phyloP scores from a whole-genome alignment of 345 rosid genomes.

The Corchorus olitorius region DNA sequence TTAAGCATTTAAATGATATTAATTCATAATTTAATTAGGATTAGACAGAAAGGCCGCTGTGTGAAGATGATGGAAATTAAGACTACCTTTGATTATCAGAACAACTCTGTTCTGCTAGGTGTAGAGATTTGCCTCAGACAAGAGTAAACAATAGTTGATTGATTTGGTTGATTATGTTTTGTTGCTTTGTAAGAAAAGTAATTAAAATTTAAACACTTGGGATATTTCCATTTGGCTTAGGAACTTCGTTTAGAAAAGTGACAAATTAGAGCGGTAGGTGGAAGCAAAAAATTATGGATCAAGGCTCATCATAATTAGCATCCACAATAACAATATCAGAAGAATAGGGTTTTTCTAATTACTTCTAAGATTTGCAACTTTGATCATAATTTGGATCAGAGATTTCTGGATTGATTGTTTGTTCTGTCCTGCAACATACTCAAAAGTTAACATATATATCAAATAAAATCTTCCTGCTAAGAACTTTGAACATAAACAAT shows the following conservation, averaged over 20 bases:
- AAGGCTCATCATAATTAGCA: not conserved
- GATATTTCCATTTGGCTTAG: not conserved
- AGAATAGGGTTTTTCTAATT: not conserved
- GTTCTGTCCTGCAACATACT: not conserved
- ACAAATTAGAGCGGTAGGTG: not conserved
- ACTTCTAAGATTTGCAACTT: not conserved
- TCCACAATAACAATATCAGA: not conserved
- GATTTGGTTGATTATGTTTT: conserved; percentile 13
- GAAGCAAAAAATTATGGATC: not conserved
- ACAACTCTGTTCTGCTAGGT: too few relatives aligned
- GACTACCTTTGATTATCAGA: not conserved
- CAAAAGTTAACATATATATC: too few relatives aligned
- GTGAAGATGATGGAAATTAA: conserved; percentile 22
- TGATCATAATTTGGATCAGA: not conserved
- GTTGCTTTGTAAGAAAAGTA: not conserved
- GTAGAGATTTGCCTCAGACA: not conserved
- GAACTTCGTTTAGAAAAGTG: not conserved
- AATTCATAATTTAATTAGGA: conserved; percentile 3
- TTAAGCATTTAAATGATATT: not conserved
- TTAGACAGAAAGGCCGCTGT: not conserved
- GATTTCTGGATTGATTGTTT: not conserved
- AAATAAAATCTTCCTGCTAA: not conserved
- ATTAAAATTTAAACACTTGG: not conserved
- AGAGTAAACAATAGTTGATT: not conserved
- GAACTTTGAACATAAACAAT: not conserved